Evolutionary conservation across 371 early-diverging fungal species (phyloP), one percentile per base, ranked within the genome.

Genomic region (Encephalitozoon intestinalis): DNA sequence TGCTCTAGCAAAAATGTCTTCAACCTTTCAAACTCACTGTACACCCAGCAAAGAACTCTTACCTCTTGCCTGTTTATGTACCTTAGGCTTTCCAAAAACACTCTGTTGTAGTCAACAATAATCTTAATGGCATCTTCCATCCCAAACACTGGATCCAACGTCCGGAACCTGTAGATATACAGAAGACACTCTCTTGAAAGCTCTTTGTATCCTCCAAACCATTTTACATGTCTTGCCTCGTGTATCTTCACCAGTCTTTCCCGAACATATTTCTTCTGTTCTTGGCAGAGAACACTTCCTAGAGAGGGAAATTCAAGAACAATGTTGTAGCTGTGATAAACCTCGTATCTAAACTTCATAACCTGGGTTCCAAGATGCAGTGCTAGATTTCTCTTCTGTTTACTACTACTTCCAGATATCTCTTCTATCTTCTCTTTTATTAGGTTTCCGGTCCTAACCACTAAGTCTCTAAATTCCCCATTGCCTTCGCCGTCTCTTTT

Each of bases 381-480:
- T 8, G 79, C 51, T 4, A 85, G 53, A 25, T 73, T 64, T 37
- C 79, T 74, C 71, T 82, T 80, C 65, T 84, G 84, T 44, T 64
- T 63, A 15, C 78, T 79, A 12, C 65, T 34, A 28, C 34, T 25
- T 23, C 67, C 69, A 26, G 54, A 37, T 25, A 78, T 31, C 70
- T 85, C 84, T 23, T 66, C 58, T 25, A 82, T 41, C 72, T 83
- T 83, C 23, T 23, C 58, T 6, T 50, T 31, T 15, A 83, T 54
- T 18, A 85, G 70, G 2, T n/a, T 46, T n/a, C 49, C 31, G 6
- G 75, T 67, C 39, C 53, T 63, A 9, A 26, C 34, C 11, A 83
- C 50, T 3, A 83, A 49, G 0, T 41, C n/a, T 30, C 1, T 1
- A 63, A 66, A 67, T 11, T 58, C 18, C 28, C 7, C 28, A 4